A percentile compares a stretch with the other conserved stretches of the same genome.
Conservation (phyloP, 371 early-diverging fungal genomes). For the Vairimorpha necatrix region DNA sequence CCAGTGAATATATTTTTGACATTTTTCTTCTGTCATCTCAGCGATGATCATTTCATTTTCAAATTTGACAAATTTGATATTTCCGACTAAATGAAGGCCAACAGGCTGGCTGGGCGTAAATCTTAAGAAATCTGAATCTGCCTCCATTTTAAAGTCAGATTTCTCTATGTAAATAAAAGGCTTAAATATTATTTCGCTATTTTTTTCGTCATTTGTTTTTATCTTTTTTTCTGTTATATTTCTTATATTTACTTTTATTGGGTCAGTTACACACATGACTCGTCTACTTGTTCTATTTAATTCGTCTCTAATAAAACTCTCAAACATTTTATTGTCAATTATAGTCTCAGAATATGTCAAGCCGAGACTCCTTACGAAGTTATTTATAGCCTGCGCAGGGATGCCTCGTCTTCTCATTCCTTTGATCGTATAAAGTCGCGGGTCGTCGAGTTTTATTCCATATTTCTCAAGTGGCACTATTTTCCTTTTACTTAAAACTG, state of each 20-base stretch:
- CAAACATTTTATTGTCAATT: slow-evolving; percentile 82
- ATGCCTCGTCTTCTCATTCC: slow-evolving; percentile 94
- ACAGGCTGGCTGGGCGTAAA: slow-evolving; percentile 83
- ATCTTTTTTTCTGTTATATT: slow-evolving; percentile 64
- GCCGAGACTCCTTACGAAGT: slow-evolving; percentile 84
- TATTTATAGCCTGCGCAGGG: slow-evolving; percentile 93
- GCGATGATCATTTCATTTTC: slow-evolving; percentile 27
- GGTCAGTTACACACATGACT: slow-evolving; percentile 78
- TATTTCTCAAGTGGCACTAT: slow-evolving; percentile 75
- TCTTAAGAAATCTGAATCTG: slow-evolving; percentile 73
- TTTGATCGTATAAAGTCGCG: slow-evolving; percentile 86
- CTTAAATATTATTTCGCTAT: slow-evolving; percentile 28
- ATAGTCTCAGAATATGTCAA: slow-evolving; percentile 79
- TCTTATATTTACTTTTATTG: slow-evolving; percentile 75
- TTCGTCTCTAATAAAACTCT: slow-evolving; percentile 84
- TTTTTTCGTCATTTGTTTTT: not conserved
- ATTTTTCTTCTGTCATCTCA: slow-evolving; percentile 66
- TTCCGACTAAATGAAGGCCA: slow-evolving; percentile 76
- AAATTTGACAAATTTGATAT: slow-evolving; percentile 76
- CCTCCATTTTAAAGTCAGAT: slow-evolving; percentile 82
- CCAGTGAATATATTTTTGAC: slow-evolving; percentile 97
- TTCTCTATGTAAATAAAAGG: slow-evolving; percentile 74
- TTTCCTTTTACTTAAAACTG: slow-evolving; percentile 94
- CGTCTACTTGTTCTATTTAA: slow-evolving; percentile 82
- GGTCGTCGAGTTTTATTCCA: slow-evolving; percentile 84